Evolutionary conservation across 75 land plant species (phyloP).

Genomic region (Cupressus sempervirens): DNA sequence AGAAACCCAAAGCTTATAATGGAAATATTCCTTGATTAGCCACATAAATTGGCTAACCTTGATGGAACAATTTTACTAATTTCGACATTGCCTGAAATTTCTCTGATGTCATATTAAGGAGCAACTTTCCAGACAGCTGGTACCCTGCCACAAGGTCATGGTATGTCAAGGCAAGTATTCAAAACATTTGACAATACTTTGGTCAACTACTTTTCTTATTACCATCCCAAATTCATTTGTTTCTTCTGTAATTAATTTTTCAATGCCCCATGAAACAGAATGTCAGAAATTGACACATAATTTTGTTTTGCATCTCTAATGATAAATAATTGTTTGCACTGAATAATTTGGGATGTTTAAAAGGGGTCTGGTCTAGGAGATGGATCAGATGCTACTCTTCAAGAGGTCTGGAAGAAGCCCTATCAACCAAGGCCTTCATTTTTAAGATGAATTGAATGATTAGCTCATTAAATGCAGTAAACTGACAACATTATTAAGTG

Average conservation of each 20-base stretch:
- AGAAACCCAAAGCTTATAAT: no score
- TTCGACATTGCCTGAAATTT: conserved; percentile 74
- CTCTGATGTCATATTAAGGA: conserved; percentile 23
- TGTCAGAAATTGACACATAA: background rate
- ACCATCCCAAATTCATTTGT: background rate
- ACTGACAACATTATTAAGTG: conserved; percentile 57
- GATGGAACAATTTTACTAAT: conserved; percentile 65
- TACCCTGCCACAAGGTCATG: conserved; percentile 93
- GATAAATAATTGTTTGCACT: no score
- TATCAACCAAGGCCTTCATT: background rate
- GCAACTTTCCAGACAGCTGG: conserved; percentile 78
- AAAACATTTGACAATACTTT: conserved; percentile 24
- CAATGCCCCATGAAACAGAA: background rate
- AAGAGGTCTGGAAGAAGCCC: background rate
- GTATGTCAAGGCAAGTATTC: conserved; percentile 89
- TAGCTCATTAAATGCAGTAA: background rate
- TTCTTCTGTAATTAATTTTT: background rate
- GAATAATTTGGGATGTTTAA: no score
- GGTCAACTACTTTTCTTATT: background rate
- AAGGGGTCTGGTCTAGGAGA: no score
- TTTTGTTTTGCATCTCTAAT: background rate
- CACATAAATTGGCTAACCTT: conserved; percentile 33
- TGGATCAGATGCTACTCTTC: no score
- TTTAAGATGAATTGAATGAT: background rate
- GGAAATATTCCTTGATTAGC: no score